Base-by-base conservation (phyloP, 257 asterid species). In the Solanum clarkiae region DNA sequence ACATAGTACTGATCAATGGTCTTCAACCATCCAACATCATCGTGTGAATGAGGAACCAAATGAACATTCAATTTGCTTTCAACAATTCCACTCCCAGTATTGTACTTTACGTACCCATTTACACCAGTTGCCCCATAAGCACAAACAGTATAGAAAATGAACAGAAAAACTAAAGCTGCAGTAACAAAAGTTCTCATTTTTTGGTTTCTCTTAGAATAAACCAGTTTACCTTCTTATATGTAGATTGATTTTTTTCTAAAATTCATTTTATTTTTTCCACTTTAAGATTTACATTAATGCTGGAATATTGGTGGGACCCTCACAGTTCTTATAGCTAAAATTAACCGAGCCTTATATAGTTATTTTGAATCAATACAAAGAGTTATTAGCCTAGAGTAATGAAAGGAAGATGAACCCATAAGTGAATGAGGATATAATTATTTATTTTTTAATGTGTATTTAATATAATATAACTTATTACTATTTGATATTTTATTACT, bases 1-100 rank as follows among this genome's bases (percentile, higher is more conserved):
- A 92, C 94, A 81, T 93, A 95, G 93, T 95, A 95, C 92, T 95
- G 98, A 91, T 94, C 98, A 88, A 95, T 2, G 0, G 98, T 95
- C 89, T 95, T 95, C 74, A 95, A 94, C 99, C 99, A 95, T 32
- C 99, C 99, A 82, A 95, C 98, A 85, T 95, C 99, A 85, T 95
- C 97, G 56, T 95, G 99, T 11, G 97, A 87, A 86, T 95, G 99
- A 81, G 99, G 89, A 88, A 94, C 99, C 91, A 95, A 90, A 84
- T 95, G 98, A 74, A 95, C 99, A 87, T 95, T 95, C 94, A 95
- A 75, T 88, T 93, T 95, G 42, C 93, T 93, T 80, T 88, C 93
- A 69, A 92, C 94, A 89, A 91, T 86, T 36, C 92, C 92, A 89
- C 91, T 84, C 40, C 90, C 92, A 89, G 97, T 95, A 14, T 91